A percentile compares a stretch with the other conserved stretches of the same genome.
Conservation (phyloP, 495 filamentous ascomycete genomes). For the Neurospora sp. region DNA sequence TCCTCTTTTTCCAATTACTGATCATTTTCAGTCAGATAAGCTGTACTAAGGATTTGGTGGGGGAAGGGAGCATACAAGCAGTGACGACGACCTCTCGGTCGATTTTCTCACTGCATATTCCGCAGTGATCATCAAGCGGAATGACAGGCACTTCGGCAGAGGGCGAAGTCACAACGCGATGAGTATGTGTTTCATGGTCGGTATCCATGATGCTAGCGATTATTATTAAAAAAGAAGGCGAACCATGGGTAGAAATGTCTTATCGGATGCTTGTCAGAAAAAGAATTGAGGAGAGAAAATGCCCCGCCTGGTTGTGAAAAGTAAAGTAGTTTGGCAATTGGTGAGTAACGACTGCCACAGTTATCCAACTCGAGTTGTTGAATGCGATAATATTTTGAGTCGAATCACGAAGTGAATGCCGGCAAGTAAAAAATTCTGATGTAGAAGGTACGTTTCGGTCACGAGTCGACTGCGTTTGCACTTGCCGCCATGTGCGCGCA, state of each 20-base stretch:
- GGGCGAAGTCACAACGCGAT: not conserved
- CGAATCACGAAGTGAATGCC: not conserved
- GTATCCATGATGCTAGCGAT: not conserved
- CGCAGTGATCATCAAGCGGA: not conserved
- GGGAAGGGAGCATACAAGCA: not conserved
- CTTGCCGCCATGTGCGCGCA: not conserved
- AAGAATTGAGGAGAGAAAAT: not conserved
- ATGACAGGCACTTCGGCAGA: not conserved
- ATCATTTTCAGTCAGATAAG: not conserved
- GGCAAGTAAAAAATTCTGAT: not conserved
- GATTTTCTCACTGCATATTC: not conserved
- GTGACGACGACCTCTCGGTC: not conserved
- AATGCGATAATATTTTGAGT: not conserved
- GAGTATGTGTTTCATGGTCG: not conserved
- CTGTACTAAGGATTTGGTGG: not conserved
- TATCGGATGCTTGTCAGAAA: not conserved
- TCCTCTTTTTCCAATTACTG: not conserved
- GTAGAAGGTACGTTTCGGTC: not conserved
- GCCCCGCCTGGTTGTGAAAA: not conserved
- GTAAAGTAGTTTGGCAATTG: not conserved
- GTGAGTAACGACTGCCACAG: not conserved
- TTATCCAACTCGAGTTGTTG: not conserved
- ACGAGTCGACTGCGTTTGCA: not conserved
- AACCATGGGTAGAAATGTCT: not conserved
- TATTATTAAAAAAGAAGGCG: not conserved